Percentiles rank a stretch among this genome's conserved stretches.
Evolutionary conservation across 495 filamentous ascomycete genomes (phyloP).

Genomic region (Penicillium angulare): DNA sequence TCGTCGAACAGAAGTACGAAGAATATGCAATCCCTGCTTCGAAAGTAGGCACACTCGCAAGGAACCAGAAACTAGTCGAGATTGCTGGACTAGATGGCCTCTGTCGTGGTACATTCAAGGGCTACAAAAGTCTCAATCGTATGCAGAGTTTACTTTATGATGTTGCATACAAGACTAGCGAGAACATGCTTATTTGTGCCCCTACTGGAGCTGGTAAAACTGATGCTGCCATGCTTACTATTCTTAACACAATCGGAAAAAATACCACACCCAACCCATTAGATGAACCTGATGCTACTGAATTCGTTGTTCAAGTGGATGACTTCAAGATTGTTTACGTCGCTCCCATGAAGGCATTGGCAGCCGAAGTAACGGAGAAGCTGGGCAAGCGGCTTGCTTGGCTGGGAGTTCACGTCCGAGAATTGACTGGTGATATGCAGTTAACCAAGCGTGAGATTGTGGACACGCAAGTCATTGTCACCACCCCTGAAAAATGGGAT

Average conservation of each 20-base stretch:
- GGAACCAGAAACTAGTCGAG: constrained; percentile 67
- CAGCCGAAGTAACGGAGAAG: constrained; percentile 94
- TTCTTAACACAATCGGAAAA: constrained; percentile 84
- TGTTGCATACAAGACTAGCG: constrained; percentile 90
- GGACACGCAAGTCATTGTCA: constrained; percentile 96
- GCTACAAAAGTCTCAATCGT: constrained; percentile 88
- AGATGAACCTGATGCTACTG: constrained; percentile 67
- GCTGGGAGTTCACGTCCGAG: constrained; percentile 84
- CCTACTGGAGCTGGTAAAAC: constrained; percentile 99
- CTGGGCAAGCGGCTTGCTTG: constrained; percentile 90
- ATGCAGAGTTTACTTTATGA: constrained; percentile 98
- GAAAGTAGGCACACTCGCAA: constrained; percentile 69
- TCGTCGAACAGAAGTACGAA: constrained; percentile 71
- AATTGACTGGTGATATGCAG: constrained; percentile 98
- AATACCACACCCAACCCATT: constrained; percentile 76
- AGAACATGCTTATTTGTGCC: constrained; percentile 98
- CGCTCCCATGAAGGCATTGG: constrained; percentile 79
- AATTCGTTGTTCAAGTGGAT: constrained; percentile 74
- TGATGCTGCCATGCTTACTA: constrained; percentile 94
- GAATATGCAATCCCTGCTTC: constrained; percentile 84
- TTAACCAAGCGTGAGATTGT: constrained; percentile 95
- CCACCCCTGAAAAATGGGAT: constrained; percentile 99
- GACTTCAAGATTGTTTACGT: constrained; percentile 72
- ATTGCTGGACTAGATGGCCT: constrained; percentile 86
- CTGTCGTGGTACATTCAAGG: constrained; percentile 87